Evolutionary conservation across 176 grass and related monocot genomes (phyloP).

Genomic region (Tillandsia leiboldiana): DNA sequence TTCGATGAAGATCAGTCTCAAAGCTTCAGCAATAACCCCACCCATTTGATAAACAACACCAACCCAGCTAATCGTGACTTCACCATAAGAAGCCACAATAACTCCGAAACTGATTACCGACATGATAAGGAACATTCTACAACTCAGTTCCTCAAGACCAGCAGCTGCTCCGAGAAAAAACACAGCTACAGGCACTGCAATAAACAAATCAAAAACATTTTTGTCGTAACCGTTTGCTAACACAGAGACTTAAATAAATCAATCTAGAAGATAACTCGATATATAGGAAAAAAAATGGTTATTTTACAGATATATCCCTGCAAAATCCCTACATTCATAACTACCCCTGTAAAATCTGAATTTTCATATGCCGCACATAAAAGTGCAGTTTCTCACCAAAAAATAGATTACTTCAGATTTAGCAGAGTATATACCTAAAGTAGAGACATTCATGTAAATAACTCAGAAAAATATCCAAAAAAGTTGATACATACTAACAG

Average conservation of each 20-base stretch:
- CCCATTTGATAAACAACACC: conserved; percentile 99
- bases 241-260: too few species aligned
- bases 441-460: too few species aligned
- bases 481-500: conserved; percentile 61
- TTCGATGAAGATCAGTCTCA: conserved; percentile 94
- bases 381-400: too few species aligned
- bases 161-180: conserved; percentile 84
- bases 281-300: not conserved
- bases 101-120: conserved; percentile 82
- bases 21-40: conserved; percentile 78
- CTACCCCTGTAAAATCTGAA: too few species aligned
- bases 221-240: not conserved
- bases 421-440: too few species aligned
- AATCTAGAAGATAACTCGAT: too few species aligned
- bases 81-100: conserved; percentile 89
- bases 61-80: conserved; percentile 86
- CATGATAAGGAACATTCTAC: conserved; percentile 94
- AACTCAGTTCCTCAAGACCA: conserved; percentile 83
- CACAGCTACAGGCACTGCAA: conserved; percentile 94
- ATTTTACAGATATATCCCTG: too few species aligned
- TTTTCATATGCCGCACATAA: too few species aligned
- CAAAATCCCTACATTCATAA: too few species aligned
- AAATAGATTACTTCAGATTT: too few species aligned
- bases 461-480: not conserved
- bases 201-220: conserved; percentile 5